These are phyloP conservation scores for Rhodotorula sp. DNA, from an alignment of 1,284 basidiomycete genomes.

Conservation along the genomic window DNA sequence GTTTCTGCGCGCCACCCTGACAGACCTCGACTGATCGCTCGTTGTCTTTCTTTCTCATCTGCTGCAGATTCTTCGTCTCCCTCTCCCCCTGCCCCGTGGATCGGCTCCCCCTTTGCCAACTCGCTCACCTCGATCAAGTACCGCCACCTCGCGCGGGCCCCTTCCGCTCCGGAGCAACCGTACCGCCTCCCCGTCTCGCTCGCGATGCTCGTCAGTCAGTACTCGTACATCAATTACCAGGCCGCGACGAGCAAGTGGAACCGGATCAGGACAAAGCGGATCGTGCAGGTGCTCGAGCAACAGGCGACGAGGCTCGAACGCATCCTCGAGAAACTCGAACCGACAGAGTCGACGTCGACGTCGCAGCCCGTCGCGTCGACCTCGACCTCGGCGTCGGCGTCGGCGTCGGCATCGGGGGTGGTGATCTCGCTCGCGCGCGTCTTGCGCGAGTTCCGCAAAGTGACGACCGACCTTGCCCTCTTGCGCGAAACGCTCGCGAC, in stretches of 20 bases:
- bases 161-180: slow-evolving; percentile 5
- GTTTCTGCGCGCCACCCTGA: no score
- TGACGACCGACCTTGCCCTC: slow-evolving; percentile 19
- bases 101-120: neutral
- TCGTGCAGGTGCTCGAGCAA: slow-evolving; percentile 23
- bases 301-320: slow-evolving; percentile 21
- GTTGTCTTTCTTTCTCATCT: neutral
- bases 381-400: neutral
- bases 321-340: slow-evolving; percentile 25
- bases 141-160: slow-evolving; percentile 6
- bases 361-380: neutral
- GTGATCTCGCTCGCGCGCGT: slow-evolving; percentile 15
- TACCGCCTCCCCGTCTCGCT: slow-evolving; percentile 31
- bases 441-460: slow-evolving; percentile 19
- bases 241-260: slow-evolving; percentile 18
- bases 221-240: slow-evolving; percentile 18
- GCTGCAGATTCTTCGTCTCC: no score
- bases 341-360: neutral
- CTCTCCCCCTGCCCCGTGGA: no score
- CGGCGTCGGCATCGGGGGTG: neutral
- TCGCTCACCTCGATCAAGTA: slow-evolving; percentile 4
- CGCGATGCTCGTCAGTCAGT: slow-evolving; percentile 15
- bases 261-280: slow-evolving; percentile 14
- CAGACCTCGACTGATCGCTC: neutral
- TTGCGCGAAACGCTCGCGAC: slow-evolving; percentile 22